Conservation (phyloP, 805 yeast genomes). For the Cyberlindnera sargentensis region DNA sequence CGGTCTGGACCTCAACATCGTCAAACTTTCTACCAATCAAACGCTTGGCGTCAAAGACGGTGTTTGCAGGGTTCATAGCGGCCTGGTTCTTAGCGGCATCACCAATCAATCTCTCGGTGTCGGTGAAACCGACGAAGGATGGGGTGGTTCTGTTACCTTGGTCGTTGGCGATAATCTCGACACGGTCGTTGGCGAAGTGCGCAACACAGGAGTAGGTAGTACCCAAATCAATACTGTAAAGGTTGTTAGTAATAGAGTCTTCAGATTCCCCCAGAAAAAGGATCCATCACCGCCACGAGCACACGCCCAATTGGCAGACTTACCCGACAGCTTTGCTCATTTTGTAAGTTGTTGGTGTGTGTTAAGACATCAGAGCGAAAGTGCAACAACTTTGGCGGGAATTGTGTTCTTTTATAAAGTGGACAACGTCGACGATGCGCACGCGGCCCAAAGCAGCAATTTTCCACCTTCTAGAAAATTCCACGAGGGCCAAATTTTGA, state of each 20-base stretch:
- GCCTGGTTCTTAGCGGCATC: conserved; percentile 97
- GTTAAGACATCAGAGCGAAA: conserved; percentile 1
- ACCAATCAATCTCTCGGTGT: conserved; percentile 87
- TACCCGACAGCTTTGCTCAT: conserved; percentile 46
- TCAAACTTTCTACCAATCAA: conserved; percentile 77
- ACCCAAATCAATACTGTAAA: conserved; percentile 71
- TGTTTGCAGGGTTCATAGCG: conserved; percentile 79
- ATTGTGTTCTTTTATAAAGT: conserved; percentile 2
- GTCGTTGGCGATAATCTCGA: conserved; percentile 89
- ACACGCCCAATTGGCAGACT: conserved; percentile 24
- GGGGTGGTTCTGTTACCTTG: conserved; percentile 98
- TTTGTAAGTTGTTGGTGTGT: conserved; percentile 6
- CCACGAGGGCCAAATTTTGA: conserved; percentile 2
- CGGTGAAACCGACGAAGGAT: conserved; percentile 88
- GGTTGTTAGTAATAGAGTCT: no score
- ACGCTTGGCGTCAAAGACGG: conserved; percentile 87
- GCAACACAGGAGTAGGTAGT: conserved; percentile 98
- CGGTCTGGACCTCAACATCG: conserved; percentile 74
- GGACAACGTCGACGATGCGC: conserved; percentile 7
- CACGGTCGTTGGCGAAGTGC: conserved; percentile 74
- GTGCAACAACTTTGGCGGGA: conserved; percentile 1
- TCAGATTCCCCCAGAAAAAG: no score
- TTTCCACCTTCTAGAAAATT: conserved; percentile 15
- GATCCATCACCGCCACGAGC: no score
- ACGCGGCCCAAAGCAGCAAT: conserved; percentile 6